Conservation (phyloP, 2,329 filamentous ascomycete species). For the Ophiostoma angusticollis region DNA sequence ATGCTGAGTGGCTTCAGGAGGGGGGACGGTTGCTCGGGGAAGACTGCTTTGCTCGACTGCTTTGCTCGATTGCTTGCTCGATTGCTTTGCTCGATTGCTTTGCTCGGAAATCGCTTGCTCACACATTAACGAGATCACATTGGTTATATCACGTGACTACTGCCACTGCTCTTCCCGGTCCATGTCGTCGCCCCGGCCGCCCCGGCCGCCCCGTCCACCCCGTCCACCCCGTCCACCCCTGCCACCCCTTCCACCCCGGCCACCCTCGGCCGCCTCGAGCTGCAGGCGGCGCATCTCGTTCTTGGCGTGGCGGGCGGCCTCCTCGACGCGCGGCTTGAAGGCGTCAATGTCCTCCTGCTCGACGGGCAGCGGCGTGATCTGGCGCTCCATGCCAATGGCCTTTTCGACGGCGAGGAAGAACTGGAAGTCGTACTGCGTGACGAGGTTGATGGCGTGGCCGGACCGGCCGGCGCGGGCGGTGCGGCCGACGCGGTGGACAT, state of each 20-base stretch:
- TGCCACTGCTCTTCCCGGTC: conserved; percentile 66
- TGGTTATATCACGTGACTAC: no score
- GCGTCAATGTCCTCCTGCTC: conserved; percentile 79
- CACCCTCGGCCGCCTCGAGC: conserved; percentile 28
- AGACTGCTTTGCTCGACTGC: no score
- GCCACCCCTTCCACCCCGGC: no score
- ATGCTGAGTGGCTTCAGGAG: no score
- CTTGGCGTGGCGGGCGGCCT: conserved; percentile 69
- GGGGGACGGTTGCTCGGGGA: no score
- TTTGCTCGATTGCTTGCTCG: no score
- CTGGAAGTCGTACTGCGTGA: conserved; percentile 81
- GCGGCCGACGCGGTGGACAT: conserved; percentile 78
- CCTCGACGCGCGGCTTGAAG: conserved; percentile 62
- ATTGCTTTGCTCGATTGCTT: no score
- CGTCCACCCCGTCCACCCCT: conserved; percentile 32
- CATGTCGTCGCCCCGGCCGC: conserved; percentile 45
- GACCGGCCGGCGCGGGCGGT: conserved; percentile 79
- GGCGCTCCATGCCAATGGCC: conserved; percentile 54
- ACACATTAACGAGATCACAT: neutral
- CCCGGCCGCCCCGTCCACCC: conserved; percentile 25
- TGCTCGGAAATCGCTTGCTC: no score
- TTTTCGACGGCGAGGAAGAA: conserved; percentile 71
- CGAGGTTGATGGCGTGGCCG: conserved; percentile 66
- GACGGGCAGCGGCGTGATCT: conserved; percentile 54
- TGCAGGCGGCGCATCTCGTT: conserved; percentile 62